A percentile compares a stretch with the other conserved stretches of the same genome.
These are phyloP conservation scores for Cyberlindnera xylosilytica DNA, from an alignment of 805 yeast genomes.

Conservation along the genomic window DNA sequence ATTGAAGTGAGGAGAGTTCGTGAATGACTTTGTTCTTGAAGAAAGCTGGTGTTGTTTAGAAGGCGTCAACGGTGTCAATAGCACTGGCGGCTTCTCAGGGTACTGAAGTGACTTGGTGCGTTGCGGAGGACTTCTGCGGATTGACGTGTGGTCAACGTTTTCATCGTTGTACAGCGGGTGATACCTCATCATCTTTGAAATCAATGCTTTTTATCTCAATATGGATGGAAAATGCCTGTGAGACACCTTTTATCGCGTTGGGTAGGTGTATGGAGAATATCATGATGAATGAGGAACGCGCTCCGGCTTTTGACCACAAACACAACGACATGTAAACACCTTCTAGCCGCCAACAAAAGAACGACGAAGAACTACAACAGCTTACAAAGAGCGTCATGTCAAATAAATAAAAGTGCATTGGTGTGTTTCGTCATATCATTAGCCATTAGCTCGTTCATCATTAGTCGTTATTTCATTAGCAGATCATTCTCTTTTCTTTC, in stretches of 20 bases:
- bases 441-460: background rate
- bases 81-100: background rate
- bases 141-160: background rate
- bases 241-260: too few species aligned
- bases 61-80: background rate
- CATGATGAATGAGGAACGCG: too few species aligned
- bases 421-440: too few species aligned
- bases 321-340: too few species aligned
- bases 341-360: too few species aligned
- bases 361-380: too few species aligned
- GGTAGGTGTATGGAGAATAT: too few species aligned
- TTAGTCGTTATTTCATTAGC: background rate
- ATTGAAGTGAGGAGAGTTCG: background rate
- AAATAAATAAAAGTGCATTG: too few species aligned
- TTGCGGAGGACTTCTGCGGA: background rate
- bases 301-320: too few species aligned
- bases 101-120: background rate
- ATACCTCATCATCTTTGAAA: background rate
- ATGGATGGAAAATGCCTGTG: too few species aligned
- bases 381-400: too few species aligned
- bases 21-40: background rate
- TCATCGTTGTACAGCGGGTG: background rate
- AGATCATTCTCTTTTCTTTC: slow-evolving; percentile 7
- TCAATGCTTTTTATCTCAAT: too few species aligned
- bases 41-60: background rate